Evolutionary conservation across 2,329 filamentous ascomycete species (phyloP), one percentile per base, ranked within the genome.

Genomic region (Grosmannia serpens): DNA sequence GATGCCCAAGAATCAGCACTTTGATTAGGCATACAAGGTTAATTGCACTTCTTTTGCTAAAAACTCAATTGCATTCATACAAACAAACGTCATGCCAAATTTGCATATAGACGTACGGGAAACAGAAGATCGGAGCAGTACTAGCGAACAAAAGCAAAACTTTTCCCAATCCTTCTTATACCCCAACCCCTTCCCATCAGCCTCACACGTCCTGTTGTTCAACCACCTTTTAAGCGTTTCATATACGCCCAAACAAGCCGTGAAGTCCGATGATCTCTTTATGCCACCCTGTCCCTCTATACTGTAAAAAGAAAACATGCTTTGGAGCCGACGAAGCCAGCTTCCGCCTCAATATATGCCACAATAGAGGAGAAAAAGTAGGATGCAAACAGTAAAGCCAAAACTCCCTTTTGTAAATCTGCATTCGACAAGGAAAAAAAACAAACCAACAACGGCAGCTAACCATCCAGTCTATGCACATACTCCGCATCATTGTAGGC

Each of bases 341-440:
- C 53, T 47, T 55, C 53, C 9, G 53, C 20, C 53, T 29, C 41
- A 29, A 38, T 47, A n/a, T 55, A 55, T 55, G 53, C 53, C 38
- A 47, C 24, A 27, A 31, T 15, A 31, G 27, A 4, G 46, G 24
- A 11, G 3, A 22, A 54, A 44, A 44, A 54, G 17, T 5, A 51
- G 26, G 35, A 53, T 3, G 35, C 9, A 53, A 26, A 13, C 22
- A n/a, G n/a, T n/a, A 38, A 38, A 38, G 4, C 35, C 11, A 38
- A 27, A 15, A 49, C 46, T 49, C 22, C 46, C 22, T 9, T 22
- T 49, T 49, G 46, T 24, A 17, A 22, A 24, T 27, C 9, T 5
- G 22, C 10, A 49, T 26, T 15, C 46, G n/a, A 10, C 20, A 46
- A 22, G 2, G 41, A 2, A 49, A 49, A 49, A 11, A 11, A 26